A percentile compares a stretch with the other conserved stretches of the same genome.
Conservation (phyloP, 345 rosid genomes). For the Gossypium mustelinum region DNA sequence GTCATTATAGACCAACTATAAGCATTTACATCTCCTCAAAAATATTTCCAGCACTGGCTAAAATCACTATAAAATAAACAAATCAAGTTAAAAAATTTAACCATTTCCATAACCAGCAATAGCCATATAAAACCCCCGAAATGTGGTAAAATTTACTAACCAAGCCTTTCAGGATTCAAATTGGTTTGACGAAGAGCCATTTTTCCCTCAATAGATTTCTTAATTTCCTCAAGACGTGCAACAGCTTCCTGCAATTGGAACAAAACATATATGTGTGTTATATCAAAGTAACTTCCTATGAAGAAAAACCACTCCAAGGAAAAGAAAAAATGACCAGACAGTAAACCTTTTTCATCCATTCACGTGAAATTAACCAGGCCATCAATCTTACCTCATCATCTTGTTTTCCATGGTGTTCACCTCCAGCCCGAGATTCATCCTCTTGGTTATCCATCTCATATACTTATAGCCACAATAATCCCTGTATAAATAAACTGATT, state of each 20-base stretch:
- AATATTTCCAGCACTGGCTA: background rate
- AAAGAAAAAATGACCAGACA: background rate
- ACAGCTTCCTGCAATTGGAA: slow-evolving; percentile 58
- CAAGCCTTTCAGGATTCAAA: slow-evolving; percentile 92
- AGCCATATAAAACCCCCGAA: background rate
- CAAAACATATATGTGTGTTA: background rate
- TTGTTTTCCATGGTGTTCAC: slow-evolving; percentile 53
- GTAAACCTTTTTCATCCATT: background rate
- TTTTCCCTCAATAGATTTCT: slow-evolving; percentile 76
- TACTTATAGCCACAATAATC: background rate
- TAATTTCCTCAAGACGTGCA: slow-evolving; percentile 87
- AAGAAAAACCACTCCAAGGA: background rate
- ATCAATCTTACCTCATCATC: slow-evolving; percentile 59
- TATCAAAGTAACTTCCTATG: background rate
- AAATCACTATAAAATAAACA: background rate
- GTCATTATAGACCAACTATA: background rate
- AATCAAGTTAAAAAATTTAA: background rate
- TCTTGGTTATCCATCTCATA: slow-evolving; percentile 59
- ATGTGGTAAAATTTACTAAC: slow-evolving; percentile 35
- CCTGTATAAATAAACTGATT: background rate
- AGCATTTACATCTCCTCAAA: background rate
- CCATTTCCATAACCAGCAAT: slow-evolving; percentile 3
- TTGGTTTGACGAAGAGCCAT: slow-evolving; percentile 85
- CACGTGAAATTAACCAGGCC: background rate
- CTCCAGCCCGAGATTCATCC: slow-evolving; percentile 45